Base-by-base conservation (phyloP, 2,329 filamentous ascomycete species). In the Fusarium tjaetaba region DNA sequence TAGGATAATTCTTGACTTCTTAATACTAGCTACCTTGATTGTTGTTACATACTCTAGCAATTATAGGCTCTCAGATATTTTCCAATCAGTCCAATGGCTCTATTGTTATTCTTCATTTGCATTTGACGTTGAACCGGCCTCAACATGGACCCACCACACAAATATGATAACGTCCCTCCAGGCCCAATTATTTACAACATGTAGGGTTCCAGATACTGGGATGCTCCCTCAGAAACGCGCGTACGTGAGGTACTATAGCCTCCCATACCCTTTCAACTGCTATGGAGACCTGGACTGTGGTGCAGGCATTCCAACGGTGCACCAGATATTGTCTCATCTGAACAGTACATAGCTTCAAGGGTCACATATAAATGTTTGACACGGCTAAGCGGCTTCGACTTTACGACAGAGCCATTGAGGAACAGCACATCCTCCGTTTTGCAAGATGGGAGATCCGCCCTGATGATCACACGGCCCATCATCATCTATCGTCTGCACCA, bases 151-250 rank as follows among this genome's bases (percentile, higher is more conserved):
- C 67, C 67, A 70, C 67, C 49, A 22, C 46, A 59, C 41, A 46
- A 24, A 42, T 43, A 52, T 46, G 59, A 52, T 34, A 53, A 38
- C 7, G 32, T 63, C 30, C 51, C 66, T 39, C 49, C 57, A 64
- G 58, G 39, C 67, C 71, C 71, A 73, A 66, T 73, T 74, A 68
- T 73, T 71, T 61, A 62, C 71, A 60, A 64, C 59, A 70, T 34
- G 41, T 42, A 61, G 28, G 49, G 61, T 64, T 49, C 62, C 66
- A 71, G n/a, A 48, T 58, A 34, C 70, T 36, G 30, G 70, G 51
- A 67, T 62, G 39, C 36, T 43, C 41, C 28, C 68, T 52, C 20
- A 24, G 56, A 56, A 73, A 73, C 71, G 67, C 71, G 71, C 71
- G 71, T 73, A 70, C 64, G 39, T 39, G 45, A 49, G 38, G 16